Conservation (phyloP, 2,329 filamentous ascomycete genomes). For the Zarea fungicola region DNA sequence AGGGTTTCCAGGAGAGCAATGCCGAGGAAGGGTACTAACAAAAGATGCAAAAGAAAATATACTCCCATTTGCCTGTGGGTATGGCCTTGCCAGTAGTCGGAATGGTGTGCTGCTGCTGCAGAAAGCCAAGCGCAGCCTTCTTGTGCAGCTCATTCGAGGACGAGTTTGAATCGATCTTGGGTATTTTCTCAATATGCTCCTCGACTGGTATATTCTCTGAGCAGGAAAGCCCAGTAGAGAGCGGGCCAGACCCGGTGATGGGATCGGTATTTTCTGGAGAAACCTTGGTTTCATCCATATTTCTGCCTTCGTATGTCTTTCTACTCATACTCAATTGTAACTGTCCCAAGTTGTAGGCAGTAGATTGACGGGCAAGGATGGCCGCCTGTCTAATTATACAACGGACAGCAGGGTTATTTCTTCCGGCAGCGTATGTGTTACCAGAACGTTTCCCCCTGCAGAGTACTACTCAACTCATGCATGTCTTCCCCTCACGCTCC, state of each 20-base stretch:
- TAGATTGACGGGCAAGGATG: not conserved
- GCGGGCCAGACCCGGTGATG: not conserved
- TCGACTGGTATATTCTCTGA: not conserved
- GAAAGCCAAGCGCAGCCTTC: conserved; percentile 11
- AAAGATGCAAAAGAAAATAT: conserved; percentile 16
- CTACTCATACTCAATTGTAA: not conserved
- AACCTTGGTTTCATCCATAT: not conserved
- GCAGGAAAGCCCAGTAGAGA: not conserved
- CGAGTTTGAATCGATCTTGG: not conserved
- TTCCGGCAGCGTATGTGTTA: too few relatives aligned
- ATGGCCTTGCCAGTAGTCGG: conserved; percentile 14
- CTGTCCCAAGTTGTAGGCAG: not conserved
- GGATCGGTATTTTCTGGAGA: not conserved
- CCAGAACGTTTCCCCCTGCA: too few relatives aligned
- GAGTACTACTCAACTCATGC: too few relatives aligned
- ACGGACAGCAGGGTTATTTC: too few relatives aligned
- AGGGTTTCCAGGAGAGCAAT: too few relatives aligned
- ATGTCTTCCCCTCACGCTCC: too few relatives aligned
- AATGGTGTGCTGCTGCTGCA: conserved; percentile 15
- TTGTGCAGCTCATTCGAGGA: conserved; percentile 8
- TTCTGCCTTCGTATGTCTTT: too few relatives aligned
- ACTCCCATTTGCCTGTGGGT: conserved; percentile 16
- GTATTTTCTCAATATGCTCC: conserved; percentile 7
- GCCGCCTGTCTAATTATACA: conserved; percentile 2
- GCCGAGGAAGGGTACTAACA: conserved; percentile 1